Evolutionary conservation across 2,329 filamentous ascomycete species (phyloP).

Genomic region (Penicillium hesseltinei): DNA sequence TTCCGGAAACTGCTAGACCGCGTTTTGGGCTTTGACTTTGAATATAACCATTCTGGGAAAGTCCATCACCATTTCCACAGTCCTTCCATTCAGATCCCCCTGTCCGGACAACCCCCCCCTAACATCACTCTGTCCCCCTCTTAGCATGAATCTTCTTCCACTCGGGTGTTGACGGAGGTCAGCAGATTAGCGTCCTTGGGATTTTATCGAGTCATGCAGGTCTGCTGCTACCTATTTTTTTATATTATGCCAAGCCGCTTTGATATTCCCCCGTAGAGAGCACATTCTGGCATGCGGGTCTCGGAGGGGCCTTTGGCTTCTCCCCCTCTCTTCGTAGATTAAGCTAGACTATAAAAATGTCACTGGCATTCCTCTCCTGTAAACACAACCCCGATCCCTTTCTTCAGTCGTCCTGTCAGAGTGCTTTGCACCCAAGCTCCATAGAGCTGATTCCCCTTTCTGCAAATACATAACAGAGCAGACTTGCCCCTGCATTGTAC

Average conservation of each 20-base stretch:
- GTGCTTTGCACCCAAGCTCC: slow-evolving; percentile 1
- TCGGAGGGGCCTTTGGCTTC: slow-evolving; percentile 8
- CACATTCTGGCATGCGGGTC: slow-evolving; percentile 25
- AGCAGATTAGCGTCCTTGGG: slow-evolving; percentile 20
- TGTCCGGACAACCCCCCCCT: slow-evolving; percentile 3
- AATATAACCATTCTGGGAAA: slow-evolving; percentile 2
- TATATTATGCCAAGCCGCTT: slow-evolving; percentile 13
- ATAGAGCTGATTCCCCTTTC: slow-evolving; percentile 4
- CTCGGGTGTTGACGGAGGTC: slow-evolving; percentile 17
- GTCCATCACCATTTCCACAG: neutral
- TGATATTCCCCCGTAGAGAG: slow-evolving; percentile 15
- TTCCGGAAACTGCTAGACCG: slow-evolving; percentile 9
- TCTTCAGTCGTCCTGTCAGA: slow-evolving; percentile 9
- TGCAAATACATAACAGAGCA: slow-evolving; percentile 18
- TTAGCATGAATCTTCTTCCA: slow-evolving; percentile 10
- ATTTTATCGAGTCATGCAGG: slow-evolving; percentile 14
- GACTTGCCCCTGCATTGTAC: slow-evolving; percentile 22
- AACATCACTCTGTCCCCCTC: neutral
- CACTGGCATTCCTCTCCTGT: slow-evolving; percentile 28
- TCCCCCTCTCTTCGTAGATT: slow-evolving; percentile 20
- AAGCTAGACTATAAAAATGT: slow-evolving; percentile 29
- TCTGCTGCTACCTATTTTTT: slow-evolving; percentile 18
- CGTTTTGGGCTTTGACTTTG: slow-evolving; percentile 4
- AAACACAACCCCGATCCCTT: slow-evolving; percentile 27
- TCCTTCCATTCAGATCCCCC: neutral